These are phyloP conservation scores for Pichia paraexigua DNA, from an alignment of 805 yeast species.

Conservation along the genomic window DNA sequence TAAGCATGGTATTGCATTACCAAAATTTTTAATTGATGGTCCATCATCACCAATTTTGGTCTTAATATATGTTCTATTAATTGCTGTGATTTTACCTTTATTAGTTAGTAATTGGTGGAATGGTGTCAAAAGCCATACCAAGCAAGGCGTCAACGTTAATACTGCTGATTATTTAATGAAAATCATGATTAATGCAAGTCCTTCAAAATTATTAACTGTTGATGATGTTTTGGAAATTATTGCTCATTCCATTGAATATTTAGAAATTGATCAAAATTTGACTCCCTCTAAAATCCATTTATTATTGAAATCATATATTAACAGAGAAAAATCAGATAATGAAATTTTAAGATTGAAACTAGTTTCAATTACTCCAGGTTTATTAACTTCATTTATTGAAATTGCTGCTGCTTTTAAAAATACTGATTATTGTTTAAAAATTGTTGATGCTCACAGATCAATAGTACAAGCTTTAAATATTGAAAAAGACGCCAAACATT, in stretches of 20 bases:
- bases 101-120: slow-evolving; percentile 90
- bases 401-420: slow-evolving; percentile 76
- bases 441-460: slow-evolving; percentile 61
- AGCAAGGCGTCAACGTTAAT: slow-evolving; percentile 69
- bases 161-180: slow-evolving; percentile 79
- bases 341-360: slow-evolving; percentile 43
- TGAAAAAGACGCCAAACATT: slow-evolving; percentile 33
- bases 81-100: slow-evolving; percentile 73
- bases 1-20: slow-evolving; percentile 90
- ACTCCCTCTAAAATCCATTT: slow-evolving; percentile 40
- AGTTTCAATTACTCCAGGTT: slow-evolving; percentile 54
- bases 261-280: slow-evolving; percentile 32
- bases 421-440: slow-evolving; percentile 50
- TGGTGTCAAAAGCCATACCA: slow-evolving; percentile 69
- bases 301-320: slow-evolving; percentile 50
- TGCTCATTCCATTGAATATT: slow-evolving; percentile 60
- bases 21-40: slow-evolving; percentile 83
- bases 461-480: slow-evolving; percentile 63
- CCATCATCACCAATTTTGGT: slow-evolving; percentile 59
- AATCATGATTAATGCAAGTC: slow-evolving; percentile 63
- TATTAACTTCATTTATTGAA: slow-evolving; percentile 68
- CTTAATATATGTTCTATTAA: slow-evolving; percentile 53
- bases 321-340: slow-evolving; percentile 37
- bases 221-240: slow-evolving; percentile 52
- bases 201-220: slow-evolving; percentile 55